Percentiles rank a stretch among this genome's conserved stretches.
These are phyloP conservation scores for Diaporthe capsici DNA, from an alignment of 2,329 filamentous ascomycete genomes.

Conservation along the genomic window DNA sequence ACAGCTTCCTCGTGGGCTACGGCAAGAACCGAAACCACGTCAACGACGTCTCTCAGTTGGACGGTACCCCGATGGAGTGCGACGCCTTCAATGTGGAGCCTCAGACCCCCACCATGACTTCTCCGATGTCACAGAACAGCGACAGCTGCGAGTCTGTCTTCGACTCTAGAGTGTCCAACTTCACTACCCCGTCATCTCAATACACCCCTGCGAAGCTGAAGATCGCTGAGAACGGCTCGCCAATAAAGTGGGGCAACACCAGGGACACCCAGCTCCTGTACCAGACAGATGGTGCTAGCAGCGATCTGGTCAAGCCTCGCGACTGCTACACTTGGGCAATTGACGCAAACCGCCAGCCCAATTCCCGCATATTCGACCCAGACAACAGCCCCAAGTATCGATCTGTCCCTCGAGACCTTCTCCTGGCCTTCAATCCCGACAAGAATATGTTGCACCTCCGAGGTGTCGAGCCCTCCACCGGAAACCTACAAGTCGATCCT, in stretches of 20 bases:
- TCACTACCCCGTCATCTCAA: background rate
- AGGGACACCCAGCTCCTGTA: background rate
- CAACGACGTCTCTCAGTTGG: background rate
- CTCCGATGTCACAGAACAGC: background rate
- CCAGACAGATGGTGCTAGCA: background rate
- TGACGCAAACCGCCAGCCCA: background rate
- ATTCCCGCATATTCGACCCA: background rate
- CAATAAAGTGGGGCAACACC: background rate
- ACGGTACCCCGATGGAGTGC: background rate
- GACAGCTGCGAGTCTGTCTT: background rate
- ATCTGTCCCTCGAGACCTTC: background rate
- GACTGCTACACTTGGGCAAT: background rate
- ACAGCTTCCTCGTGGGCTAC: background rate
- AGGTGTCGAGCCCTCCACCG: background rate
- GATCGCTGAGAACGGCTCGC: background rate
- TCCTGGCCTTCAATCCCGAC: background rate
- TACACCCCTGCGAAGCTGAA: background rate
- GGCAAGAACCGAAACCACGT: background rate
- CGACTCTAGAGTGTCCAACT: background rate
- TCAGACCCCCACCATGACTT: background rate
- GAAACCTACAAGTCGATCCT: background rate
- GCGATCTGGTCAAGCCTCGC: background rate
- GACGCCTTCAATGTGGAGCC: background rate
- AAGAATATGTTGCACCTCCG: background rate
- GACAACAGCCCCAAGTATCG: background rate